Evolutionary conservation across 2,329 filamentous ascomycete genomes (phyloP), one percentile per base, ranked within the genome.

Genomic region (Alternaria ventricosa): DNA sequence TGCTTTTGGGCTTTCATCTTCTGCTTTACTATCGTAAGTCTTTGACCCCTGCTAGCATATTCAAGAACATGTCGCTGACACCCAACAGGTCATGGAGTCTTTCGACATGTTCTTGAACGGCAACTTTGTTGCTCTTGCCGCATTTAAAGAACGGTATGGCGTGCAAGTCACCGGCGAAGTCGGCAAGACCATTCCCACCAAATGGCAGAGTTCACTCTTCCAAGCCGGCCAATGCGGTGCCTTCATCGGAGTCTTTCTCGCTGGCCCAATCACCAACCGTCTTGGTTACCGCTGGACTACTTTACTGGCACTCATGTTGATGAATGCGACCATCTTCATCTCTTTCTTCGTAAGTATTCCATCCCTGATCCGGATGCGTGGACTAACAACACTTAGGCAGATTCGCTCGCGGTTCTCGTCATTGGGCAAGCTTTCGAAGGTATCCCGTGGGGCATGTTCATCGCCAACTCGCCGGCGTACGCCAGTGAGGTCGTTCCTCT

Each of bases 361-460:
- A n/a, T 2, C 6, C 23, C 1, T 6, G 9, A 13, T 43, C 8
- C 30, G 1, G 41, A 3, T 11, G 9, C n/a, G 0, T 11, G 7
- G 11, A 6, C 54, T 68, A 10, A 68, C 30, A 4, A 1, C 13
- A 9, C 41, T 6, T 20, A 69, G 67, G 84, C 82, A 44, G 71
- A 83, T 30, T 83, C 82, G 0, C 79, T 84, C 18, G 65, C 78
- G 5, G 74, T 85, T 10, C 78, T 84, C 20, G 84, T 88, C 68
- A 82, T 82, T 11, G 81, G 84, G 41, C 87, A 89, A 79, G 78
- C 87, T 41, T 82, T 89, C 36, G 87, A 89, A 74, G 87, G 88
- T 67, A 70, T 90, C 3, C 87, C 88, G 2, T 89, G 87, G 87
- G 87, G 88, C 15, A 84, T 89, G 71, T 90, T 89, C 73, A 87